Percentiles rank a stretch among this genome's conserved stretches.
Conservation (phyloP, 2,329 filamentous ascomycete genomes). For the Fusarium nygamai region DNA sequence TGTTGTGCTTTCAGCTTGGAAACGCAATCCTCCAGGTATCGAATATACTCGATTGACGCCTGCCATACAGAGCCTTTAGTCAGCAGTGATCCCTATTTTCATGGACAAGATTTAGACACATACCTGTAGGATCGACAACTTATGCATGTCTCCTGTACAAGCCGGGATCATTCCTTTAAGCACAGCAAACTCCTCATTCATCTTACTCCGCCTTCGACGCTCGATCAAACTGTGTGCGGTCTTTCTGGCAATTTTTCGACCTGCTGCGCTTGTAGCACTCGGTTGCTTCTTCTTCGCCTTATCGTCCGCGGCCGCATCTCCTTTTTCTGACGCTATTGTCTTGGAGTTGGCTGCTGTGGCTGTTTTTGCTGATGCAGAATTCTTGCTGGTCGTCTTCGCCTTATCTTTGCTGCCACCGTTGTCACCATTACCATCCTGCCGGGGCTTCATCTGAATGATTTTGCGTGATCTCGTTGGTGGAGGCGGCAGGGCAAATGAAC, state of each 20-base stretch:
- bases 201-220: constrained; percentile 87
- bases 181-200: constrained; percentile 97
- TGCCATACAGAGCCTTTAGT: constrained; percentile 48
- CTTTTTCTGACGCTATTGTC: constrained; percentile 31
- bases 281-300: constrained; percentile 79
- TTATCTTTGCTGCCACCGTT: constrained; percentile 38
- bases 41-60: constrained; percentile 96
- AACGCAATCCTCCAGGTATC: constrained; percentile 92
- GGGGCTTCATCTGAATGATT: constrained; percentile 97
- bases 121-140: constrained; percentile 93
- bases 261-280: constrained; percentile 80
- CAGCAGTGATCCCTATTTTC: neutral
- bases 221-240: constrained; percentile 97
- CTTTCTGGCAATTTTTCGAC: constrained; percentile 94
- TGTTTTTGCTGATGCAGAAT: constrained; percentile 23
- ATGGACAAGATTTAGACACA: constrained; percentile 38
- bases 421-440: constrained; percentile 52
- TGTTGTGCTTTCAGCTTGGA: constrained; percentile 75
- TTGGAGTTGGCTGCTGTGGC: constrained; percentile 33
- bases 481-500: constrained; percentile 83
- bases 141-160: constrained; percentile 98
- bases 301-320: constrained; percentile 32
- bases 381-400: constrained; percentile 37
- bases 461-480: constrained; percentile 92
- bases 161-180: constrained; percentile 96